phyloP scores from a whole-genome alignment of 164 flowering plant genomes.

The Nymphaea colorata region DNA sequence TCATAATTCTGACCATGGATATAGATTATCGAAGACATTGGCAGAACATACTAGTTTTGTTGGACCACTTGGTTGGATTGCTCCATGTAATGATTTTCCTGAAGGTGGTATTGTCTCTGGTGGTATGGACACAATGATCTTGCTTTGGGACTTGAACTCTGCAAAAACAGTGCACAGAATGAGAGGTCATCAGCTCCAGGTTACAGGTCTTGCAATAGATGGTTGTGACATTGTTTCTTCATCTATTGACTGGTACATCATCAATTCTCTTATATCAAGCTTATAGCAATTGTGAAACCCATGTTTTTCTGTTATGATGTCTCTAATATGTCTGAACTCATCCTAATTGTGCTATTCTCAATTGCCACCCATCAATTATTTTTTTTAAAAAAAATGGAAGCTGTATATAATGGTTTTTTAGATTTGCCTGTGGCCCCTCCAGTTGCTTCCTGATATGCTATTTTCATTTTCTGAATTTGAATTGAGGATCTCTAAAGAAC shows the following conservation, averaged over 20 bases:
- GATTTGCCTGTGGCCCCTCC: too few species aligned
- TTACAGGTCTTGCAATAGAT: constrained; percentile 68
- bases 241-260: constrained; percentile 70
- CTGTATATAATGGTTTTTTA: too few species aligned
- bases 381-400: too few species aligned
- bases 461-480: too few species aligned
- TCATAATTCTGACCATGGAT: constrained; percentile 27
- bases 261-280: neutral
- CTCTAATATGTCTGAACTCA: too few species aligned
- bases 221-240: constrained; percentile 55
- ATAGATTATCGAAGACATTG: constrained; percentile 33
- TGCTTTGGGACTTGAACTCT: constrained; percentile 74
- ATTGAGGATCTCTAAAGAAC: too few species aligned
- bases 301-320: too few species aligned
- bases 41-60: constrained; percentile 80
- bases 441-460: too few species aligned
- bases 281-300: too few species aligned
- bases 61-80: constrained; percentile 84
- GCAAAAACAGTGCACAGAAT: constrained; percentile 55
- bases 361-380: too few species aligned
- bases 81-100: constrained; percentile 48
- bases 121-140: constrained; percentile 79
- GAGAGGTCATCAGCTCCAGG: constrained; percentile 81
- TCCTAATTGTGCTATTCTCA: too few species aligned
- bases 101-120: constrained; percentile 90